Conservation (phyloP, 2,329 filamentous ascomycete species). For the Aspergillus sp. region DNA sequence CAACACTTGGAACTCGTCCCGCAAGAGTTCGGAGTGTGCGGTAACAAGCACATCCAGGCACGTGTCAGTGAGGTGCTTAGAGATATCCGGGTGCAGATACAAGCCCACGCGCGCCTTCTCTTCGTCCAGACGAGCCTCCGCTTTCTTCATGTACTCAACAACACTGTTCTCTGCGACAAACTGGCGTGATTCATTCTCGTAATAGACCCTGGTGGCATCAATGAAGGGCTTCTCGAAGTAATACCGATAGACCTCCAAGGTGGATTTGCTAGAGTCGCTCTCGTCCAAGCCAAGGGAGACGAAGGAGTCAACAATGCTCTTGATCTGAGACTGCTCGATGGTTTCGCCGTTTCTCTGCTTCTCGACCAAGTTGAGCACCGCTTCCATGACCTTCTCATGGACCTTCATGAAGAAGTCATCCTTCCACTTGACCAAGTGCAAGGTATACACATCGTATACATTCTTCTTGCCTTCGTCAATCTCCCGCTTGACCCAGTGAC, state of each 20-base stretch:
- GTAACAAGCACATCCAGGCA: constrained; percentile 89
- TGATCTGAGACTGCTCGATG: constrained; percentile 95
- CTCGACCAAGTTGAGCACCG: constrained; percentile 91
- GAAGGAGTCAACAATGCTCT: constrained; percentile 94
- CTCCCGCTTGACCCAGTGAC: constrained; percentile 98
- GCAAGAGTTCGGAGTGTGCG: constrained; percentile 79
- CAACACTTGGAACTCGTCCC: constrained; percentile 93
- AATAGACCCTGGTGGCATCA: constrained; percentile 79
- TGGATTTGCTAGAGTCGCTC: constrained; percentile 88
- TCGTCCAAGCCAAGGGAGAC: constrained; percentile 94
- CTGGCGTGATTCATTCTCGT: constrained; percentile 86
- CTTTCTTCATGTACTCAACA: constrained; percentile 99
- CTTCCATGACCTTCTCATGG: constrained; percentile 86
- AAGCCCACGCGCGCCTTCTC: constrained; percentile 92
- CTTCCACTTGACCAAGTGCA: constrained; percentile 95
- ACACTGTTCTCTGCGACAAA: constrained; percentile 97
- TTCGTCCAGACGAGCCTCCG: constrained; percentile 82
- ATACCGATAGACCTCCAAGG: constrained; percentile 88
- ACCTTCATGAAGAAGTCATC: constrained; percentile 84
- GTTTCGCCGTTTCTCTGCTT: constrained; percentile 97
- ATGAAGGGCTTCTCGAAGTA: constrained; percentile 95
- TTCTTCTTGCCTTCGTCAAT: constrained; percentile 99
- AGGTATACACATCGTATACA: constrained; percentile 95
- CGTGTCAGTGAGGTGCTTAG: constrained; percentile 76
- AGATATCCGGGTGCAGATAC: constrained; percentile 90